Percentiles rank a stretch among this genome's conserved stretches.
Evolutionary conservation across 2,329 filamentous ascomycete species (phyloP).

Genomic region (Thielaviopsis euricoi): DNA sequence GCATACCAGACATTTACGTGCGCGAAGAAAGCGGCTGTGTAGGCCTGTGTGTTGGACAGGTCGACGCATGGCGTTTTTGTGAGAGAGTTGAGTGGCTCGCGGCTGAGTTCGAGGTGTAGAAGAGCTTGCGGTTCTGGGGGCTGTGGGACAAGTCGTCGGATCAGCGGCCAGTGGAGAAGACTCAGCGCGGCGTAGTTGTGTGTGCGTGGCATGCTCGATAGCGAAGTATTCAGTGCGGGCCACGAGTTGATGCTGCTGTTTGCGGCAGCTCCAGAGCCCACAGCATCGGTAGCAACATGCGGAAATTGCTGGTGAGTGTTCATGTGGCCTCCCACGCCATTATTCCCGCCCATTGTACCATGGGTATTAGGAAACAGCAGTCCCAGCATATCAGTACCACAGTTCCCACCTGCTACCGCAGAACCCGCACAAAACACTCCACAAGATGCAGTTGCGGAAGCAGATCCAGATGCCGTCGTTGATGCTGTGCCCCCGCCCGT

Average conservation of each 20-base stretch:
- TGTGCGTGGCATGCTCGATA: slow-evolving; percentile 47
- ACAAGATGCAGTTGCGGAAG: no score
- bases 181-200: slow-evolving; percentile 70
- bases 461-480: slow-evolving; percentile 56
- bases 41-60: slow-evolving; percentile 55
- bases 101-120: slow-evolving; percentile 63
- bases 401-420: no score
- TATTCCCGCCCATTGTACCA: no score
- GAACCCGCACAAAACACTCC: no score
- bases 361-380: no score
- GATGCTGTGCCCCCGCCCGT: slow-evolving; percentile 55
- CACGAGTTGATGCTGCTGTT: no score
- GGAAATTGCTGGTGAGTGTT: no score
- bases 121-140: slow-evolving; percentile 71
- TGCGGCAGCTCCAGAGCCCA: no score
- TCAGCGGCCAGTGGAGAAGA: slow-evolving; percentile 64
- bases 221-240: no score
- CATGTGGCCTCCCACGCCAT: no score
- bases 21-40: slow-evolving; percentile 66
- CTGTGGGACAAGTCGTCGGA: slow-evolving; percentile 58
- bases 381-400: no score
- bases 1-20: slow-evolving; percentile 76
- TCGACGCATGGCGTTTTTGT: slow-evolving; percentile 52
- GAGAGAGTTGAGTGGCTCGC: slow-evolving; percentile 54
- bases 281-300: no score